Evolutionary conservation across 495 filamentous ascomycete species (phyloP), one percentile per base, ranked within the genome.

Genomic region (Hypoxylon fragiforme): DNA sequence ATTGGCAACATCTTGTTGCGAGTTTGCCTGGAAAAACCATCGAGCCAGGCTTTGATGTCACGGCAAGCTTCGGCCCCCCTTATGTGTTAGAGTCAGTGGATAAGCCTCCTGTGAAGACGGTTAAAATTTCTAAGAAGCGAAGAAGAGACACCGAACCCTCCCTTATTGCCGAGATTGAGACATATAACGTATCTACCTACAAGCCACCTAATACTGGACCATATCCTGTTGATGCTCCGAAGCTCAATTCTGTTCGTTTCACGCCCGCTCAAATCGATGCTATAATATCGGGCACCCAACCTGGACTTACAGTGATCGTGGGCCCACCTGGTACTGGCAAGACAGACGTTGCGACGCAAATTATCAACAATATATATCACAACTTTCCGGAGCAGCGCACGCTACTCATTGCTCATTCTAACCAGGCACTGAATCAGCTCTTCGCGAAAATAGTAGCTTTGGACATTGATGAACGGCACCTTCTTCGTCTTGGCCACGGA

Each of bases 301-400:
- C 94, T 12, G 94, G 94, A 9, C 80, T 99, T 37, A 96, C 92
- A 8, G 82, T 99, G 55, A 89, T 99, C 52, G 91, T 97, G 48
- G 94, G 94, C 0, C 94, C 94, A 32, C 94, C 94, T 7, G 94
- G 94, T 11, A 99, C 94, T 2, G 94, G 94, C 50, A 99, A 99
- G 74, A 99, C 94, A 20, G 94, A 99, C 71, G 95, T 99, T 47
- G 91, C 90, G 19, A 97, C 92, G 2, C 94, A 99, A 68, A 95
- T 97, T 57, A 97, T 99, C 73, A 96, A 90, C 78, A 97, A 97
- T 66, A 88, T 99, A 44, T 99, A 97, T 69, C 95, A 97, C 74
- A 94, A 96, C 72, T 97, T 96, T 67, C 94, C 95, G 12, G 77
- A 80, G 19, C 91, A 99, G 67, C 85, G 91, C 35, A 99, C 92